Evolutionary conservation across 306 rosid genomes (phyloP), one percentile per base, ranked within the genome.

Genomic region (Sechiopsis laciniata): DNA sequence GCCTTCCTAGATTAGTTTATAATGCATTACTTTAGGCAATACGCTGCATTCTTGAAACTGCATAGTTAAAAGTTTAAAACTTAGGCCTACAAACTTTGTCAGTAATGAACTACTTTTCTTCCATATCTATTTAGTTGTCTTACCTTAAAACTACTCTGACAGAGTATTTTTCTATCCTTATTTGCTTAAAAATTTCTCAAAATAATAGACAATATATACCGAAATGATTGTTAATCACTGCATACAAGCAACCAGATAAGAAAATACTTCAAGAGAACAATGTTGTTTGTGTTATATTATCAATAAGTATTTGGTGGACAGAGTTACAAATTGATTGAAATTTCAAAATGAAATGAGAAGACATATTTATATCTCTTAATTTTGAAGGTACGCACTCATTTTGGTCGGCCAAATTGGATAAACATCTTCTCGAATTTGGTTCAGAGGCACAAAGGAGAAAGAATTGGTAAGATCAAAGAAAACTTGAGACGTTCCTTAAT

Each of bases 341-440:
- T 62, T 29, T 62, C 16, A 10, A 32, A 24, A 26, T 14, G 48
- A 62, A 26, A 24, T 61, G 45, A 11, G 11, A 61, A 21, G 8
- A 26, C 37, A 14, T 60, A 5, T 61, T 1, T 42, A 96, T 58
- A 58, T 58, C n/a, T 59, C 68, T 32, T 67, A 0, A 67, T 55
- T 63, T 82, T 79, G 35, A 85, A 89, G 97, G 91, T 87, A 37
- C 86, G 75, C 52, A 92, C 96, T 12, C 95, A 87, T 79, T 92
- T 92, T 80, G 83, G 87, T 29, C 60, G 95, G 21, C 96, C 97
- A 71, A 85, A 88, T 71, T 92, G 92, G 97, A 80, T 71, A 82
- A 78, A 62, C 85, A 85, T 87, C 85, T 89, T 92, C 83, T 85
- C 96, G 42, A 88, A 77, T 71, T 75, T 92, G 83, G 88, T 87